These are phyloP conservation scores for Ophiostoma tasmaniense DNA, from an alignment of 2,329 filamentous ascomycete species.

Conservation along the genomic window DNA sequence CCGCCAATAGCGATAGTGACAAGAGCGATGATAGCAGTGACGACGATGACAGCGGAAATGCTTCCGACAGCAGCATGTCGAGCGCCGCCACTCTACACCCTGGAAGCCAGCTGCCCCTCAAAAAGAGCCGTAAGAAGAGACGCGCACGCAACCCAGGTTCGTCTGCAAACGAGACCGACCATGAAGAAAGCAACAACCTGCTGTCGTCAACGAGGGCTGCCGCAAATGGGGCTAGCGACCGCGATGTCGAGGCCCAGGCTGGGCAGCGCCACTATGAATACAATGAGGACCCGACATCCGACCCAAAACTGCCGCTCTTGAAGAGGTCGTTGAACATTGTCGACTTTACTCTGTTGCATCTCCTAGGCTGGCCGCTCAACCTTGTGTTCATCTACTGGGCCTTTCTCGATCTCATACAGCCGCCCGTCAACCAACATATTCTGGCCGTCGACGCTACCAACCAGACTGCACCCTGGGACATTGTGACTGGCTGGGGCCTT, in stretches of 20 bases:
- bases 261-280: conserved; percentile 9
- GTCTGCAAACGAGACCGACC: not conserved
- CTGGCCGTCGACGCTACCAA: conserved; percentile 10
- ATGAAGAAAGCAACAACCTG: not conserved
- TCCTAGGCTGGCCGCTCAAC: not conserved
- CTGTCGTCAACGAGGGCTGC: not conserved
- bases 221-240: not conserved
- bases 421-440: conserved; percentile 4
- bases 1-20: not conserved
- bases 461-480: not conserved
- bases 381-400: conserved; percentile 11
- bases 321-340: not conserved
- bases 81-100: not conserved
- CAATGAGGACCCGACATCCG: conserved; percentile 6
- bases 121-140: not conserved
- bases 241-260: conserved; percentile 5
- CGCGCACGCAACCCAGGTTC: not conserved
- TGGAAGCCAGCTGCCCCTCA: not conserved
- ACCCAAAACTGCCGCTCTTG: not conserved
- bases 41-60: not conserved
- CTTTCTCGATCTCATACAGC: conserved; percentile 18
- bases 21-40: not conserved
- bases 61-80: not conserved
- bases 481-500: not conserved
- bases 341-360: not conserved